Evolutionary conservation across 495 filamentous ascomycete species (phyloP).

Genomic region (Chaetomidium leptoderma): DNA sequence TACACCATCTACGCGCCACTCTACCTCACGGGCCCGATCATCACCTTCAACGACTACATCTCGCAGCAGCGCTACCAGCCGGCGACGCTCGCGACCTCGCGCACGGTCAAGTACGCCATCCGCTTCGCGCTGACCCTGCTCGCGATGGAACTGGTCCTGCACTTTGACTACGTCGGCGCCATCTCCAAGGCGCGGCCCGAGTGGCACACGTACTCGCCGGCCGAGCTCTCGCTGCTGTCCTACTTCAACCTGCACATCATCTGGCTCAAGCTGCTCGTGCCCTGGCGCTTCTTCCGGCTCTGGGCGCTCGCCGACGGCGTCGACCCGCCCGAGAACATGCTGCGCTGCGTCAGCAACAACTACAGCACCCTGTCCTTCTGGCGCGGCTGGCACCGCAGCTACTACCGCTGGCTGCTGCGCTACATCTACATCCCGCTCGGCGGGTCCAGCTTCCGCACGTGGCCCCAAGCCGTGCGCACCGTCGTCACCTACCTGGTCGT

Average conservation of each 20-base stretch:
- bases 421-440: slow-evolving; percentile 95
- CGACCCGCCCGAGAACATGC: slow-evolving; percentile 97
- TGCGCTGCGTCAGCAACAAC: slow-evolving; percentile 94
- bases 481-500: slow-evolving; percentile 74
- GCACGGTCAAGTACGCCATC: slow-evolving; percentile 72
- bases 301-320: slow-evolving; percentile 87
- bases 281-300: slow-evolving; percentile 95
- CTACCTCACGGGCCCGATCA: slow-evolving; percentile 86
- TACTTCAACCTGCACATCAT: slow-evolving; percentile 97
- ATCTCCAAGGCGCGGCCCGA: slow-evolving; percentile 75
- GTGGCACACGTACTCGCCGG: slow-evolving; percentile 81
- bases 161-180: slow-evolving; percentile 89
- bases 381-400: slow-evolving; percentile 91
- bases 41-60: slow-evolving; percentile 98
- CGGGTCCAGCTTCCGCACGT: slow-evolving; percentile 51
- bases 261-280: slow-evolving; percentile 95
- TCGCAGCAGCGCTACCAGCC: slow-evolving; percentile 71
- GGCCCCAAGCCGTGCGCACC: slow-evolving; percentile 38
- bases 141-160: slow-evolving; percentile 89
- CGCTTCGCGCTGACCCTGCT: slow-evolving; percentile 79
- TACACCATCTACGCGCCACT: slow-evolving; percentile 89
- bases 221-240: slow-evolving; percentile 84
- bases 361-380: slow-evolving; percentile 91
- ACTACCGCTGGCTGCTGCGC: slow-evolving; percentile 87
- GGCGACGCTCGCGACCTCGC: slow-evolving; percentile 57